These are phyloP conservation scores for Candolleomyces efflorescens DNA, from an alignment of 768 basidiomycete species.

Conservation along the genomic window DNA sequence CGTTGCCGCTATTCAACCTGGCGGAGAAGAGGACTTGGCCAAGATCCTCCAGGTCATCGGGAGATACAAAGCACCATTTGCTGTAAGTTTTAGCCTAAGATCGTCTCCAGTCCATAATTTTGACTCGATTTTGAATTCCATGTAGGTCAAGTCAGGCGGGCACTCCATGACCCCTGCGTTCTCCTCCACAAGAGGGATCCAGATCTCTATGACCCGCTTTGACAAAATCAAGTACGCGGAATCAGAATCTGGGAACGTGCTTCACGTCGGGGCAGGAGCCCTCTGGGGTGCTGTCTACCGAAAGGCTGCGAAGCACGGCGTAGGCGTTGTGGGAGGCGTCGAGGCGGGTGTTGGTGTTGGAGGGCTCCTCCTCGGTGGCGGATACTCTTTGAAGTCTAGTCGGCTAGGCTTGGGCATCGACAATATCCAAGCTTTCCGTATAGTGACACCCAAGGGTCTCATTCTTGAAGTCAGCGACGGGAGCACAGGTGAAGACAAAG, in stretches of 20 bases:
- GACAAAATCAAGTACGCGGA: constrained; percentile 28
- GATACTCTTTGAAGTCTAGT: constrained; percentile 29
- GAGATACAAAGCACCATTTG: constrained; percentile 41
- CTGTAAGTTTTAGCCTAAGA: constrained; percentile 25
- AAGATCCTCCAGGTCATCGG: constrained; percentile 35
- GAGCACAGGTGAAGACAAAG: not conserved
- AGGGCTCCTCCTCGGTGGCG: constrained; percentile 30
- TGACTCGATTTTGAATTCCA: not conserved
- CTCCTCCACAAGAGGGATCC: constrained; percentile 52
- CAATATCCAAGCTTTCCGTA: constrained; percentile 22
- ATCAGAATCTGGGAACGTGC: constrained; percentile 20
- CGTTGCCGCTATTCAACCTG: not conserved
- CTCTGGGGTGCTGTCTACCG: constrained; percentile 49
- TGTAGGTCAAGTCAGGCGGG: constrained; percentile 57
- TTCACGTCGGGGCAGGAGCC: constrained; percentile 24
- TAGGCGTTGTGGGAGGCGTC: constrained; percentile 1
- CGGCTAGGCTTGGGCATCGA: constrained; percentile 29
- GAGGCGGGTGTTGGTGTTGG: constrained; percentile 21
- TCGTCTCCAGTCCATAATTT: not conserved
- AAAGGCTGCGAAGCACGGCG: not conserved
- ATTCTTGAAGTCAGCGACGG: not conserved
- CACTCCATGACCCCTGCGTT: constrained; percentile 52
- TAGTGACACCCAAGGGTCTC: constrained; percentile 26
- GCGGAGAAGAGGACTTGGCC: not conserved
- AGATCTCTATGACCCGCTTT: constrained; percentile 42